Evolutionary conservation across 2,329 filamentous ascomycete genomes (phyloP).

Genomic region (Ascochyta rabiei): DNA sequence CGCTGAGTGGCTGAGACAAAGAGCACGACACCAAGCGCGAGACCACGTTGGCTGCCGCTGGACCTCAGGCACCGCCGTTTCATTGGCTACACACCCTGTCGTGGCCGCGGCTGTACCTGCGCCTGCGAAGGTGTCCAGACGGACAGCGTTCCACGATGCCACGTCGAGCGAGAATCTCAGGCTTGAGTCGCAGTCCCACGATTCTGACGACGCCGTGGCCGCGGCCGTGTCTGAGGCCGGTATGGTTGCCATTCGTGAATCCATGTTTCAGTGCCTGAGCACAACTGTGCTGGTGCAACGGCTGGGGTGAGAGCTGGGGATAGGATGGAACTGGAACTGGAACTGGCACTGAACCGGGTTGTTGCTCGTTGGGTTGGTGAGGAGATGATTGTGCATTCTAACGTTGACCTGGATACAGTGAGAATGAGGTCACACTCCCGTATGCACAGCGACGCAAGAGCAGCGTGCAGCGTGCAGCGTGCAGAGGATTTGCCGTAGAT

Average conservation of each 20-base stretch:
- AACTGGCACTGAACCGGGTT: constrained; percentile 1
- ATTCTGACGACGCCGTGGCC: background rate
- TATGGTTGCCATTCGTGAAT: constrained; percentile 23
- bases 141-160: constrained; percentile 16
- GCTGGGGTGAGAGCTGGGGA: constrained; percentile 23
- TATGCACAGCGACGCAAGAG: constrained; percentile 7
- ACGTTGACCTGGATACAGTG: constrained; percentile 12
- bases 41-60: constrained; percentile 16
- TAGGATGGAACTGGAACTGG: too few species aligned
- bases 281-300: constrained; percentile 26
- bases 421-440: constrained; percentile 13
- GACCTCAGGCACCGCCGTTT: constrained; percentile 9
- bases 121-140: constrained; percentile 1
- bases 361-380: background rate
- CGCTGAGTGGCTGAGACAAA: constrained; percentile 14
- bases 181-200: constrained; percentile 14
- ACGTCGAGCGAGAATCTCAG: constrained; percentile 16
- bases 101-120: constrained; percentile 17
- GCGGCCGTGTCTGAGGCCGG: constrained; percentile 12
- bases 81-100: constrained; percentile 4
- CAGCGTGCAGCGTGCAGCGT: constrained; percentile 15
- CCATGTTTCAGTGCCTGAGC: constrained; percentile 31
- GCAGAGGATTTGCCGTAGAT: constrained; percentile 20
- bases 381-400: constrained; percentile 8
- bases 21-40: constrained; percentile 8